Conservation (phyloP, 2,329 filamentous ascomycete species). For the Aspergillus pseudonomiae region DNA sequence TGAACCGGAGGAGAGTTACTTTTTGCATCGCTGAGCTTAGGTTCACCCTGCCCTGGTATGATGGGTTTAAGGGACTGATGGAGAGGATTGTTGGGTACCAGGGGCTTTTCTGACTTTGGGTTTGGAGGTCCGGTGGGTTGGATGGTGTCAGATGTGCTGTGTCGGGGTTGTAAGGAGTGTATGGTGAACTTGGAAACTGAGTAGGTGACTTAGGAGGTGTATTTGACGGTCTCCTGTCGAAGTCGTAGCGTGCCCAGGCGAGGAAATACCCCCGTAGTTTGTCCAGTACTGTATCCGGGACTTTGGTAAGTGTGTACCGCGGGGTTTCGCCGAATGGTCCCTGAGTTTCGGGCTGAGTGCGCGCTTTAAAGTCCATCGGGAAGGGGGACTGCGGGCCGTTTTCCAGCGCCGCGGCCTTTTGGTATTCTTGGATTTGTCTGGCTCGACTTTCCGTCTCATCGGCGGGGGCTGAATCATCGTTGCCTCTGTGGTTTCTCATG, state of each 20-base stretch:
- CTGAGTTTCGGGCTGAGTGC: slow-evolving; percentile 50
- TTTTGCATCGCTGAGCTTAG: slow-evolving; percentile 57
- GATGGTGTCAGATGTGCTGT: not conserved
- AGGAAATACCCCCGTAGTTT: slow-evolving; percentile 66
- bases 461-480: not conserved
- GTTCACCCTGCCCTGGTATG: slow-evolving; percentile 49
- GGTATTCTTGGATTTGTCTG: not conserved
- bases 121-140: not conserved
- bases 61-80: slow-evolving; percentile 49
- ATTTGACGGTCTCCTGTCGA: slow-evolving; percentile 30
- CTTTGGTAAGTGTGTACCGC: slow-evolving; percentile 57
- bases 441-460: slow-evolving; percentile 1
- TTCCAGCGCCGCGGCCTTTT: slow-evolving; percentile 20
- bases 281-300: slow-evolving; percentile 57
- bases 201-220: slow-evolving; percentile 13
- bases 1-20: slow-evolving; percentile 41
- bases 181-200: not conserved
- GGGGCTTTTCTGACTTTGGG: slow-evolving; percentile 35
- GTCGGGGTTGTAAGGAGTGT: not conserved
- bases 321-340: slow-evolving; percentile 51
- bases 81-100: slow-evolving; percentile 66
- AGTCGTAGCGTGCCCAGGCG: slow-evolving; percentile 59
- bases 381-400: slow-evolving; percentile 37
- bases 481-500: slow-evolving; percentile 26
- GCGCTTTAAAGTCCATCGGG: slow-evolving; percentile 32